Evolutionary conservation across 176 grass and related monocot genomes (phyloP), one percentile per base, ranked within the genome.

Genomic region (Bonia amplexicaulis): DNA sequence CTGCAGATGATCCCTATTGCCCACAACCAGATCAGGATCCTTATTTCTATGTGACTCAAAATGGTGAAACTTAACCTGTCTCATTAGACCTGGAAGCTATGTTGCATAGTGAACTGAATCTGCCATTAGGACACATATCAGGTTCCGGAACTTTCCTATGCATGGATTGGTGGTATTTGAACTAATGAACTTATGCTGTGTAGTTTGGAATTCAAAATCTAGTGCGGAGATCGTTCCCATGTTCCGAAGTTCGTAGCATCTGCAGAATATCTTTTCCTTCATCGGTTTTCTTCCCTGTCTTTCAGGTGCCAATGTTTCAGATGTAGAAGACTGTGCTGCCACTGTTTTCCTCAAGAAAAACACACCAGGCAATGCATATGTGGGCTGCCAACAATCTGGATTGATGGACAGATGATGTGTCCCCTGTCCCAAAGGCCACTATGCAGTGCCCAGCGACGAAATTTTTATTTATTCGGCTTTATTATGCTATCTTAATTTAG

Each of bases 11-110:
- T 52, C 4, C 66, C 2, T 85, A 89, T 25, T 77, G 82, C 44
- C 71, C 88, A 27, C 63, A 25, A 22, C 71, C 88, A 64, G 83
- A 82, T 85, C 78, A 90, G 66, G 71, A 86, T 51, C 87, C 87
- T 13, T 89, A 80, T 79, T 5, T 69, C 59, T 85, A 90, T 37
- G 78, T 90, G 33, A 82, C 54, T 39, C n/a, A 57, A 85, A n/a
- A 44, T 31, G 54, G 69, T 51, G 69, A 59, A 76, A 26, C 33
- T 7, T 75, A 35, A 71, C 17, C 55, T 78, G 17, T 33, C 46
- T 45, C 5, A 9, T 20, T 31, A 47, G 26, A 71, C 67, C 35
- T 20, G 22, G 9, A 46, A 51, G 16, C 57, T 7, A 53, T 78
- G 66, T 6, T 71, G 6, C 12, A 42, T 20, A 65, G 45, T 35